Percentiles rank a stretch among this genome's conserved stretches.
These are phyloP conservation scores for Auxenochlorella pyrenoidosa DNA, from an alignment of 139 green algal species.

Conservation along the genomic window DNA sequence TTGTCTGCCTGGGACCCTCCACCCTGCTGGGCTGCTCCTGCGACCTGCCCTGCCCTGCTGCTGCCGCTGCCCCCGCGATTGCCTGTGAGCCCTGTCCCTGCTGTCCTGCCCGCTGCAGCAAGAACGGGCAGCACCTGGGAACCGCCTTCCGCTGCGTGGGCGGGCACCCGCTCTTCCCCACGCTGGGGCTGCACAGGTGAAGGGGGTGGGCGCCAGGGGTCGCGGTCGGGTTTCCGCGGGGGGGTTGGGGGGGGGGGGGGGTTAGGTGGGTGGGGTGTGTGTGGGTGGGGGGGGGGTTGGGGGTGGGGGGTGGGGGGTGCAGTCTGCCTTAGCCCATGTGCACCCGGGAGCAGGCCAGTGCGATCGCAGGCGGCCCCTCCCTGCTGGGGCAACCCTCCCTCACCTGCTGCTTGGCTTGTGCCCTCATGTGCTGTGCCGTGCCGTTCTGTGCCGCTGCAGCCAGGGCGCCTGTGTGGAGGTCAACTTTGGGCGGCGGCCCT, in stretches of 20 bases:
- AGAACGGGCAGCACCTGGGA: slow-evolving; percentile 85
- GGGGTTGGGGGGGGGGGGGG: too few species aligned
- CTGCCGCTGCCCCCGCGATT: background rate
- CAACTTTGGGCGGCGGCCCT: slow-evolving; percentile 87
- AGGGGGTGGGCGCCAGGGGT: slow-evolving; percentile 25
- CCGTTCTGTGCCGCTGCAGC: too few species aligned
- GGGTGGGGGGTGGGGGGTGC: too few species aligned
- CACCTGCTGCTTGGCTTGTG: too few species aligned
- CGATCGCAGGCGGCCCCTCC: too few species aligned
- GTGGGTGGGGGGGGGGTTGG: background rate
- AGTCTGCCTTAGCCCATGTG: too few species aligned
- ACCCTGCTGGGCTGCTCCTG: background rate
- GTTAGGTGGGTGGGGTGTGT: background rate
- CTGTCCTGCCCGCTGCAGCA: slow-evolving; percentile 55
- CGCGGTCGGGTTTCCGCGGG: too few species aligned
- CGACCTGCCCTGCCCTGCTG: background rate
- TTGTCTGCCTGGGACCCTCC: background rate
- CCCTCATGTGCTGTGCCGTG: background rate
- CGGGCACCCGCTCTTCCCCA: slow-evolving; percentile 74
- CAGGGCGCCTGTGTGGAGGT: slow-evolving; percentile 49
- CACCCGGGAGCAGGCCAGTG: too few species aligned
- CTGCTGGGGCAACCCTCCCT: too few species aligned
- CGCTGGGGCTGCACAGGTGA: slow-evolving; percentile 87
- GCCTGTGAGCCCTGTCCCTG: background rate
- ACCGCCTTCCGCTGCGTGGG: slow-evolving; percentile 74